Evolutionary conservation across 805 yeast genomes (phyloP), one percentile per base, ranked within the genome.

Genomic region (Starmera pachycereana): DNA sequence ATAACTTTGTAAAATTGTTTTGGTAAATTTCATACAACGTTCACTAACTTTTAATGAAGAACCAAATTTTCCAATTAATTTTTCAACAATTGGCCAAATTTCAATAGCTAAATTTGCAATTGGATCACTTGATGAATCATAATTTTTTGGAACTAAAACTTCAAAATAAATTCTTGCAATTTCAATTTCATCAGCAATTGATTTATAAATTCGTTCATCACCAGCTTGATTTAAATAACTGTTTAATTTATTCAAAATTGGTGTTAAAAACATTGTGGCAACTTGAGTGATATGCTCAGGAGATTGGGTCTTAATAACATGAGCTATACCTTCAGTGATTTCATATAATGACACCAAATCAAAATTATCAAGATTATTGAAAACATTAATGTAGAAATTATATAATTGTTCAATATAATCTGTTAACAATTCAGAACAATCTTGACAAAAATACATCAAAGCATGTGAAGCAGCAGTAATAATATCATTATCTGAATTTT

Each of bases 401-500:
- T 80, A 77, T 41, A 92, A 67, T 57, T 87, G 95, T 40, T 78
- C 86, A 48, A 87, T 64, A 56, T 73, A 85, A 36, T 72, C 71
- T 14, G 78, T 72, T 48, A 92, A 63, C 12, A 78, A 65, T 11
- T 58, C 52, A 0, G 89, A 73, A 53, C 98, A 92, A 61, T 94
- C 98, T 53, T 85, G 83, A 63, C 97, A 89, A 54, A 92, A 86
- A 56, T 78, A 90, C 89, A 87, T 86, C 52, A 92, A 69, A 0
- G 99, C 94, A 60, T 85, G 89, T 0, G 97, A 81, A 0, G 97
- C 86, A 1, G 98, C 97, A 25, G 81, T 74, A 19, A 81, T 67
- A 28, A 85, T 81, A 6, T 62, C 63, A 32, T 49, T 44, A 41
- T 46, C 53, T 27, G 62, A 60, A 38, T 47, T 53, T 41, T 67